Evolutionary conservation across 179 eudicot species (phyloP), one percentile per base, ranked within the genome.

Genomic region (Beta lomatogona): DNA sequence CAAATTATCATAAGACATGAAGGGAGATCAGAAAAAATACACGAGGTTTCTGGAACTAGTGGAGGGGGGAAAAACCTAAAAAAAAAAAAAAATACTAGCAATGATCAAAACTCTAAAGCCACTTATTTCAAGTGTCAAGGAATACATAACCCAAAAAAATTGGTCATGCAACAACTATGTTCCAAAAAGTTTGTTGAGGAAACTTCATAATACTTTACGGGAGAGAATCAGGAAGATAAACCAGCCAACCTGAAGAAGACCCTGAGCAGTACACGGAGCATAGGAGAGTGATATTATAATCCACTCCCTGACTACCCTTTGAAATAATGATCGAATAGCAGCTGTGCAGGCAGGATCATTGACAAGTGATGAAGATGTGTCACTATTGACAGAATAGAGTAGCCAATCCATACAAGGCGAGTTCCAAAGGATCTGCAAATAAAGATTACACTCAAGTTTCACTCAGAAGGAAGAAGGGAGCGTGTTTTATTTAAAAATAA

Each of bases 241-340:
- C 11, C 58, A 70, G 70, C 85, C 64, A 81, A 96, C 99, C 99
- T 96, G 99, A 87, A 97, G 99, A 89, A 97, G 93, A 81, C 99
- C 99, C 90, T 97, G 99, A 69, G 93, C 88, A 48, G 97, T 94
- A 91, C 99, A 97, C 45, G 99, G 99, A 89, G 99, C 97, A 90
- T 91, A 86, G 70, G 99, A 97, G 76, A 97, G 99, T 66, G 99
- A 92, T 75, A 90, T 86, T 71, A 94, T 82, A 21, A 97, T 92
- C 99, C 99, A 97, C 60, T 97, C 99, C 53, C 98, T 92, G 36
- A 94, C 97, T 77, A 91, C 88, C 84, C 79, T 88, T 82, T 97
- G 98, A 89, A 92, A 97, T 82, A 94, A 85, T 68, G 97, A 91
- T 76, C 99, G 97, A 82, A 92, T 90, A 66, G 88, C 86, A 85